phyloP scores from a whole-genome alignment of 345 rosid species.

The Ceriops tagal region DNA sequence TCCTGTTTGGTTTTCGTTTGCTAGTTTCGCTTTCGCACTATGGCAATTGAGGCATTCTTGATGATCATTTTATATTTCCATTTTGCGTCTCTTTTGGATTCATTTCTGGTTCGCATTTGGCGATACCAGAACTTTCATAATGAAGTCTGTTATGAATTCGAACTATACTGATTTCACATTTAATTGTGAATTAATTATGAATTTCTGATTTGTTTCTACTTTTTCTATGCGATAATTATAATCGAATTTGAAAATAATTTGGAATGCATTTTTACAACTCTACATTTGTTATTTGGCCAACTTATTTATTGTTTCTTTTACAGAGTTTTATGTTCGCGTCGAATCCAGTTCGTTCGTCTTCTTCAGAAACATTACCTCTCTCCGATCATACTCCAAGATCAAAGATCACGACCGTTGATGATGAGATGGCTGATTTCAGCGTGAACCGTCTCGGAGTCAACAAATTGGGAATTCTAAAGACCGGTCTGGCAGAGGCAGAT shows the following conservation, averaged over 20 bases:
- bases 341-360: conserved; percentile 6
- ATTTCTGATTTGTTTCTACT: too few species aligned
- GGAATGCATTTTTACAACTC: not conserved
- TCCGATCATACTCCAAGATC: conserved; percentile 18
- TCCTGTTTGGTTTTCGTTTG: not conserved
- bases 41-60: too few species aligned
- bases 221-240: too few species aligned
- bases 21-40: too few species aligned
- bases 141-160: too few species aligned
- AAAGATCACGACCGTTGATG: conserved; percentile 1
- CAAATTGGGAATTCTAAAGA: not conserved
- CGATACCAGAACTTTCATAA: too few species aligned
- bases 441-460: conserved; percentile 4
- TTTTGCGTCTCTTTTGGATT: too few species aligned
- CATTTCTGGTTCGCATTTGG: too few species aligned
- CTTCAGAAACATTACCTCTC: conserved; percentile 7
- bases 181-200: too few species aligned
- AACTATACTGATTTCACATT: too few species aligned
- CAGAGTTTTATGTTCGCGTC: conserved; percentile 14
- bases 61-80: too few species aligned
- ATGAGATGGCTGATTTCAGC: conserved; percentile 3
- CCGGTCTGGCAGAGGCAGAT: conserved; percentile 23
- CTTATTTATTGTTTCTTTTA: not conserved
- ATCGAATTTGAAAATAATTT: not conserved
- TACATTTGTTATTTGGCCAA: not conserved